Conservation (phyloP, 2,329 filamentous ascomycete genomes). For the Pseudogymnoascus sp. region DNA sequence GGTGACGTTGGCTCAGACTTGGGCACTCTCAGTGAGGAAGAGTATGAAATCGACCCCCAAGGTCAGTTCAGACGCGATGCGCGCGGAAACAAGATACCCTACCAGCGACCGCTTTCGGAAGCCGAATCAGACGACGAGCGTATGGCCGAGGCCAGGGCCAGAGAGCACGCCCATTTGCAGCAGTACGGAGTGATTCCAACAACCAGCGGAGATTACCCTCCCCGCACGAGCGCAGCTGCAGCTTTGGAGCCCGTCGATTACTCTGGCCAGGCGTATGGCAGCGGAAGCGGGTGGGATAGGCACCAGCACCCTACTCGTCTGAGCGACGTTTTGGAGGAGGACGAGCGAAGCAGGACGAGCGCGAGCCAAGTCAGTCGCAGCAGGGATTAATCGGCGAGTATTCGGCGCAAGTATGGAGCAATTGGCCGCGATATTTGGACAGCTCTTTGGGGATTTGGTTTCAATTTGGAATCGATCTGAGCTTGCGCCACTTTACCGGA, state of each 20-base stretch:
- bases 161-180: conserved; percentile 20
- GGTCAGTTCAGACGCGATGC: conserved; percentile 54
- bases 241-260: conserved; percentile 45
- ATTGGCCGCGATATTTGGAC: not conserved
- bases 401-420: not conserved
- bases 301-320: conserved; percentile 84
- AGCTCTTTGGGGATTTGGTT: not conserved
- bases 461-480: not conserved
- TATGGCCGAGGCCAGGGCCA: conserved; percentile 27
- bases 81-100: conserved; percentile 49
- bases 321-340: conserved; percentile 81
- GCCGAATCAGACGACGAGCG: conserved; percentile 49
- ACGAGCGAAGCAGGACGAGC: conserved; percentile 69
- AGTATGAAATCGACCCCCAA: conserved; percentile 57
- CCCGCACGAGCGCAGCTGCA: conserved; percentile 15
- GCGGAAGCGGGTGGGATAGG: conserved; percentile 64
- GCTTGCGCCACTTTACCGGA: not conserved
- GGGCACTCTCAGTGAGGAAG: conserved; percentile 58
- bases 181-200: conserved; percentile 19
- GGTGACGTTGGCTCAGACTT: conserved; percentile 38
- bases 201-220: conserved; percentile 21
- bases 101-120: conserved; percentile 40
- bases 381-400: conserved; percentile 7
- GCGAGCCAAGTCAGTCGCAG: conserved; percentile 27
- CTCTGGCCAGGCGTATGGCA: conserved; percentile 55